Evolutionary conservation across 768 basidiomycete species (phyloP), one percentile per base, ranked within the genome.

Genomic region (Suillus subalutaceus): DNA sequence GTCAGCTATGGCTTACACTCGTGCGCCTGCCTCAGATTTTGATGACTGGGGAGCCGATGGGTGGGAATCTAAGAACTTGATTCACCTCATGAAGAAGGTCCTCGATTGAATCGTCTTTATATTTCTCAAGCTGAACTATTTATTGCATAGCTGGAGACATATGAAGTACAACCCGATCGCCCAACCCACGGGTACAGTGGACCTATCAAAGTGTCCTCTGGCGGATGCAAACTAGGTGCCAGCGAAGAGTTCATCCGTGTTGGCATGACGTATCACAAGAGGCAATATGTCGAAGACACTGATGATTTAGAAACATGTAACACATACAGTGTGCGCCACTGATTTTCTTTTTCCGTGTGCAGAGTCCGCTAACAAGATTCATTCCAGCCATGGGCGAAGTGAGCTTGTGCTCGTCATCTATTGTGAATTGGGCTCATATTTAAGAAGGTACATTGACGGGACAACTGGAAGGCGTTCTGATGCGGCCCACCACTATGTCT

Each of bases 361-460:
- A 12, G 18, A 55, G 53, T 55, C 38, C 13, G 10, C 32, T 63
- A 8, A 63, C n/a, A n/a, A 37, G n/a, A 63, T 62, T 6, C 12
- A 13, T 20, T 20, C 32, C 32, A 76, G 75, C 66, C 65, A 13
- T 43, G 58, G 37, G 67, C 66, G 52, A 71, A 64, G 74, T 76
- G 53, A 68, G 69, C 35, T 4, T 41, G n/a, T 46, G 5, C n/a
- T 18, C 15, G 18, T n/a, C 30, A 5, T n/a, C 37, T 8, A 20
- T 26, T 38, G 15, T 23, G 9, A 30, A 4, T 46, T 26, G n/a
- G 61, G 6, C 38, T 55, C 23, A 35, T 5, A 5, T 43, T 18
- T 38, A 62, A 62, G 1, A 30, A 91, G 89, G 70, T 91, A 86
- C 71, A 78, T 90, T 20, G 79, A 86, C 66, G 74, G 70, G 2